Percentiles rank a stretch among this genome's conserved stretches.
These are phyloP conservation scores for Macadamia integrifolia DNA, from an alignment of 164 flowering plant genomes.

Conservation along the genomic window DNA sequence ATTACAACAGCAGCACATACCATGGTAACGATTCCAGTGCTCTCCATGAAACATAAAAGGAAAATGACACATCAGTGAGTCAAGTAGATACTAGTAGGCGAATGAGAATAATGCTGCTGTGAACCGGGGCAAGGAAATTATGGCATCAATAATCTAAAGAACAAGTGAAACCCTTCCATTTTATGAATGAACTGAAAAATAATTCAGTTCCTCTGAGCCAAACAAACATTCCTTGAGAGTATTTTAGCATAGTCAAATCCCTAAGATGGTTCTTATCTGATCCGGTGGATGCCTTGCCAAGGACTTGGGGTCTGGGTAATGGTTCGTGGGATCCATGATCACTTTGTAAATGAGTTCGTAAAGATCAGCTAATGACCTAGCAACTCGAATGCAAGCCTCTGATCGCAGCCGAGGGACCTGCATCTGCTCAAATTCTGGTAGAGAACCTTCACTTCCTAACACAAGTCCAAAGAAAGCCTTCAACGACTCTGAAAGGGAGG, in stretches of 20 bases:
- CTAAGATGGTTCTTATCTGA: conserved; percentile 88
- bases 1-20: too few relatives aligned
- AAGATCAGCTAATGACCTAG: conserved; percentile 64
- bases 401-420: conserved; percentile 81
- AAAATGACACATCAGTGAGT: background rate
- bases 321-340: conserved; percentile 69
- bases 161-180: background rate
- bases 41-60: background rate
- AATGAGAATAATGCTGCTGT: background rate
- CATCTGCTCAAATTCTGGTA: conserved; percentile 90
- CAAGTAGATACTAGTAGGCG: background rate
- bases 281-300: conserved; percentile 92
- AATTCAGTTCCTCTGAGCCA: background rate
- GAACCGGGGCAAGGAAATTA: background rate
- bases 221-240: background rate
- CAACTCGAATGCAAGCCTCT: conserved; percentile 58
- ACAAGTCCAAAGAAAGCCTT: conserved; percentile 69
- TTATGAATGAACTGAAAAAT: background rate
- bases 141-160: background rate
- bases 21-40: background rate
- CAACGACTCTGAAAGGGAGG: conserved; percentile 65
- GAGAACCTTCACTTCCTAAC: conserved; percentile 71
- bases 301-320: conserved; percentile 82
- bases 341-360: conserved; percentile 71
- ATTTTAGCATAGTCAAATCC: conserved; percentile 39